Percentiles rank a stretch among this genome's conserved stretches.
phyloP scores from a whole-genome alignment of 176 grass and related monocot genomes.

The Chloris gayana region DNA sequence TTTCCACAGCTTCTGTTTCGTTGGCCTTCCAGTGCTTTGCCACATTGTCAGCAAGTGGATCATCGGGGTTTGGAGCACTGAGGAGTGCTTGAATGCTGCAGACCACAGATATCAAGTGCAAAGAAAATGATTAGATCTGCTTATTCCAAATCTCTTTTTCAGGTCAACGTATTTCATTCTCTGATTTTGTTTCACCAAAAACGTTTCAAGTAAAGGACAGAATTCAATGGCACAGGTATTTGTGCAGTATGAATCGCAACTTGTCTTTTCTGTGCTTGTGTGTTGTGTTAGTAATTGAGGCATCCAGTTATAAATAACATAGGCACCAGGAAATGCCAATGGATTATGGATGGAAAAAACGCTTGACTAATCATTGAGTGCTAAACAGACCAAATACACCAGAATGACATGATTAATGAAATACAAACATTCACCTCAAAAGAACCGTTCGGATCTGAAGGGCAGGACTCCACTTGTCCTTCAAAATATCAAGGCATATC shows the following conservation, averaged over 20 bases:
- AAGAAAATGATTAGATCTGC: neutral
- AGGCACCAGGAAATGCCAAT: neutral
- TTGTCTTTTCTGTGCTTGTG: neutral
- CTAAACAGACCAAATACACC: neutral
- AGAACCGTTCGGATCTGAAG: slow-evolving; percentile 92
- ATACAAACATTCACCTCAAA: slow-evolving; percentile 59
- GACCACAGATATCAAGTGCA: slow-evolving; percentile 6
- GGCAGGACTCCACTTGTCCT: slow-evolving; percentile 92
- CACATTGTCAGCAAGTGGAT: slow-evolving; percentile 73
- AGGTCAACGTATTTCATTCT: neutral
- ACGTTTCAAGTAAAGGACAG: neutral
- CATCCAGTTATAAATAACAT: neutral
- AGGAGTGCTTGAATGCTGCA: slow-evolving; percentile 76
- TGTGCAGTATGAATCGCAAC: neutral
- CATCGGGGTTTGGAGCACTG: slow-evolving; percentile 71
- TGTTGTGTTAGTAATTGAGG: neutral
- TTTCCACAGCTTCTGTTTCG: slow-evolving; percentile 72
- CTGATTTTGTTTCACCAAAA: slow-evolving; percentile 3
- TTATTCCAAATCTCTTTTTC: neutral
- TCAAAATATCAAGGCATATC: slow-evolving; percentile 93
- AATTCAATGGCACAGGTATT: neutral
- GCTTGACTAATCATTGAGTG: neutral
- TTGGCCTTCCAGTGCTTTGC: slow-evolving; percentile 86
- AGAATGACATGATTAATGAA: slow-evolving; percentile 12
- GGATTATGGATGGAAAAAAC: neutral